Evolutionary conservation across 2,329 filamentous ascomycete genomes (phyloP), one percentile per base, ranked within the genome.

Genomic region (Fusarium multiceps): DNA sequence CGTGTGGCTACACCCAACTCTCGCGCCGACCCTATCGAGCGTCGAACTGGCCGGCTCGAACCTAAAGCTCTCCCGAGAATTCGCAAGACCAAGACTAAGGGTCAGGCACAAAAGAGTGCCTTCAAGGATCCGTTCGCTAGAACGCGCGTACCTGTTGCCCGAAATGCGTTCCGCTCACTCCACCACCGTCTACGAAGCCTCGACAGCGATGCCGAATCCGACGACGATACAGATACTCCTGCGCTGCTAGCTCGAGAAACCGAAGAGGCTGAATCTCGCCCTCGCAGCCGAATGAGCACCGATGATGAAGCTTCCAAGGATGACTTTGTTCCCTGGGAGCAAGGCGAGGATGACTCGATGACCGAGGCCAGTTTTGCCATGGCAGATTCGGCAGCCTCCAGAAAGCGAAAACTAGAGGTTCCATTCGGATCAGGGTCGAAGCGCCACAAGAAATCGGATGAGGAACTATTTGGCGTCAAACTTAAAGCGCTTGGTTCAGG

Each of bases 261-360:
- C 0, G 94, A 97, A 77, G 94, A 96, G 70, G 89, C 90, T 34
- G 94, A 96, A 64, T 97, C 93, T 68, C 88, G 92, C 43, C 92
- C 92, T 50, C 89, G 90, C 46, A 97, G 93, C 78, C 93, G 92
- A 43, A 87, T 90, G 84, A 89, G 86, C 75, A 86, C 86, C 3
- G 88, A 90, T 62, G 87, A 89, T 53, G 85, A 88, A 59, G 80
- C 77, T 4, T 82, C 80, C 50, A 86, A 86, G 72, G 84, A 88
- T 53, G 85, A 84, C 6, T 82, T 83, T 55, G 80, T 76, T 3
- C 79, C 79, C 2, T 84, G 84, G 80, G 84, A 82, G 32, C 82
- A 81, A 3, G 80, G 77, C 6, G 88, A 91, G 50, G 89, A 91
- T 20, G 89, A 90, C 66, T 89, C 88, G 0, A 87, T 92, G 83